Evolutionary conservation across 345 rosid species (phyloP).

Genomic region (Eucalyptus pauciflora): DNA sequence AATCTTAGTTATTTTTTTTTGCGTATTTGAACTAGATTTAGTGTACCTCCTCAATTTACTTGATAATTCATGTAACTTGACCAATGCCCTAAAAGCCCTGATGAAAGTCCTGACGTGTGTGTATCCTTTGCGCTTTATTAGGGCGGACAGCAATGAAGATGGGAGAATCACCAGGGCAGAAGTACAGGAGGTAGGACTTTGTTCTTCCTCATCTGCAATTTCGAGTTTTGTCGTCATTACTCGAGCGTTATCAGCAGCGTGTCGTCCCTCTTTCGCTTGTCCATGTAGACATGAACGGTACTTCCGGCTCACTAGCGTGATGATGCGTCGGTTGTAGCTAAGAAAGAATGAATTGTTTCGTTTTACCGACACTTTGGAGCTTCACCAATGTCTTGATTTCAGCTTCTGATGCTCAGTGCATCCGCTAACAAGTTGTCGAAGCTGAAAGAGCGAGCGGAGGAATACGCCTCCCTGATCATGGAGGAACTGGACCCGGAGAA

Average conservation of each 20-base stretch:
- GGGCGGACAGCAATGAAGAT: constrained; percentile 93
- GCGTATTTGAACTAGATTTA: not conserved
- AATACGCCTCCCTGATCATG: constrained; percentile 86
- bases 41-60: not conserved
- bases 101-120: not conserved
- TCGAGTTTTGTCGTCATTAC: not conserved
- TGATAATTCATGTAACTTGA: not conserved
- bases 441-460: constrained; percentile 90
- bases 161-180: constrained; percentile 78
- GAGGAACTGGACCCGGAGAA: constrained; percentile 96
- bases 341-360: not conserved
- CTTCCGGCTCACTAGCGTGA: not conserved
- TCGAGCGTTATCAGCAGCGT: not conserved
- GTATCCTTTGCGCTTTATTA: constrained; percentile 1
- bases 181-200: constrained; percentile 61
- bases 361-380: not conserved
- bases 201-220: not conserved
- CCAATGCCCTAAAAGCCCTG: not conserved
- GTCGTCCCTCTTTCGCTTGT: not conserved
- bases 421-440: constrained; percentile 87
- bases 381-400: constrained; percentile 10
- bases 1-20: not conserved
- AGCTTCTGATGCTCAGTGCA: constrained; percentile 95
- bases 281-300: not conserved
- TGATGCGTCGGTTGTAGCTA: not conserved